These are phyloP conservation scores for Fusarium begoniae DNA, from an alignment of 2,329 filamentous ascomycete genomes.

Conservation along the genomic window DNA sequence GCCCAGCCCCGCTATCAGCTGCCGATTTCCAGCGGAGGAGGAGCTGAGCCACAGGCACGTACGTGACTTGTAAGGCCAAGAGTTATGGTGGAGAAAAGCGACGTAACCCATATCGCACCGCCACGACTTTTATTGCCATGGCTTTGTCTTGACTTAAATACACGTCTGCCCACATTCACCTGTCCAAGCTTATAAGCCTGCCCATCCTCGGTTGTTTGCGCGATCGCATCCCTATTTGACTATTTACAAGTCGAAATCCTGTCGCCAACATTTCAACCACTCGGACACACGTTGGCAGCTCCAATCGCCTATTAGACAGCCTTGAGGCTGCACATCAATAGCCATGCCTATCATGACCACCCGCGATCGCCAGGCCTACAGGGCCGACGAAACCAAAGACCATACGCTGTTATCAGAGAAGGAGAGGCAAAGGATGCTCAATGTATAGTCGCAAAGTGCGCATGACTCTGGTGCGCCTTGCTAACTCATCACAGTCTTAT, in stretches of 20 bases:
- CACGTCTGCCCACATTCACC: slow-evolving; percentile 32
- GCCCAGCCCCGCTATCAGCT: slow-evolving; percentile 23
- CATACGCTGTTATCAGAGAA: slow-evolving; percentile 49
- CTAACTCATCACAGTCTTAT: slow-evolving; percentile 44
- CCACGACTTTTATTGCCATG: slow-evolving; percentile 28
- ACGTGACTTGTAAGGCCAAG: slow-evolving; percentile 23
- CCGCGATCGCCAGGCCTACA: slow-evolving; percentile 51
- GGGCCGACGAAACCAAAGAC: slow-evolving; percentile 49
- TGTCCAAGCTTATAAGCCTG: slow-evolving; percentile 38
- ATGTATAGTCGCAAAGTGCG: slow-evolving; percentile 40
- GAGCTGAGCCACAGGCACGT: slow-evolving; percentile 38
- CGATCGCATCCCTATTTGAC: slow-evolving; percentile 6
- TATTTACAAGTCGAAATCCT: neutral
- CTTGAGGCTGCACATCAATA: slow-evolving; percentile 42
- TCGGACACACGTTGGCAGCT: neutral
- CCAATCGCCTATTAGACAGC: slow-evolving; percentile 34
- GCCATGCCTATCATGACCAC: slow-evolving; percentile 48
- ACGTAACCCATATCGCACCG: slow-evolving; percentile 41
- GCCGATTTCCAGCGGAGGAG: neutral
- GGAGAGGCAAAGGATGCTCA: slow-evolving; percentile 50
- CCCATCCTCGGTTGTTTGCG: slow-evolving; percentile 13
- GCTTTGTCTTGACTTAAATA: slow-evolving; percentile 26
- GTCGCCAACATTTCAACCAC: neutral
- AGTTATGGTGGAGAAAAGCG: slow-evolving; percentile 37
- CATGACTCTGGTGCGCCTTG: neutral